A percentile compares a stretch with the other conserved stretches of the same genome.
Evolutionary conservation across 306 rosid species (phyloP).

Genomic region (Pterocarpus santalinus): DNA sequence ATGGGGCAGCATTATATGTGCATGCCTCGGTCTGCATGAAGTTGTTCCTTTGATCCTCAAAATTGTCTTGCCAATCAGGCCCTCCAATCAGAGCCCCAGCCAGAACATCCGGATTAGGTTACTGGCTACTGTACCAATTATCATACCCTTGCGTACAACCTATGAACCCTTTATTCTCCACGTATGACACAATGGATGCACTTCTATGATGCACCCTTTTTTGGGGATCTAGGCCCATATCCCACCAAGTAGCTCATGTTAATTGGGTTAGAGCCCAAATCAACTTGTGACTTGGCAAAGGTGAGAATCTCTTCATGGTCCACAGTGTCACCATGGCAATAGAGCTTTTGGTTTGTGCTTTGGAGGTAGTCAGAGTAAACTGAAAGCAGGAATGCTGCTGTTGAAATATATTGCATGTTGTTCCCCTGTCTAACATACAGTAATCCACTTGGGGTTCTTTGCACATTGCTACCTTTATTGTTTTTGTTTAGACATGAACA

Average conservation of each 20-base stretch:
- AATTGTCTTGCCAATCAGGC: conserved; percentile 78
- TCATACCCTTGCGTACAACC: conserved; percentile 99
- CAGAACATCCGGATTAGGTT: conserved; percentile 73
- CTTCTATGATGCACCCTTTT: conserved; percentile 91
- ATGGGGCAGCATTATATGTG: conserved; percentile 93
- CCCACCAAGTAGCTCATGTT: conserved; percentile 97
- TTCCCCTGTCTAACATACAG: conserved; percentile 86
- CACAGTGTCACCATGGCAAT: conserved; percentile 60
- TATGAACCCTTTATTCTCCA: conserved; percentile 86
- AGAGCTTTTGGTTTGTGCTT: conserved; percentile 59
- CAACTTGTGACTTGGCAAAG: conserved; percentile 79
- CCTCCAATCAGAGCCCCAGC: conserved; percentile 98
- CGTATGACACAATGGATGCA: conserved; percentile 80
- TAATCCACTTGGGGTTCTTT: conserved; percentile 83
- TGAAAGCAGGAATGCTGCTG: conserved; percentile 85
- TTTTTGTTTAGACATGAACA: conserved; percentile 93
- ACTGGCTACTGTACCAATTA: conserved; percentile 69
- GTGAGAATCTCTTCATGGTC: conserved; percentile 57
- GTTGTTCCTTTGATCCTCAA: conserved; percentile 75
- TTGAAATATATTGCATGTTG: conserved; percentile 96
- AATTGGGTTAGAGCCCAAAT: conserved; percentile 84
- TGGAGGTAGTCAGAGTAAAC: conserved; percentile 74
- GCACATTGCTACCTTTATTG: conserved; percentile 68
- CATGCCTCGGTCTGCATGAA: conserved; percentile 99
- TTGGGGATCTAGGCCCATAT: conserved; percentile 72